Conservation (phyloP, 129 eudicot genomes). For the Saussurea involucrata region DNA sequence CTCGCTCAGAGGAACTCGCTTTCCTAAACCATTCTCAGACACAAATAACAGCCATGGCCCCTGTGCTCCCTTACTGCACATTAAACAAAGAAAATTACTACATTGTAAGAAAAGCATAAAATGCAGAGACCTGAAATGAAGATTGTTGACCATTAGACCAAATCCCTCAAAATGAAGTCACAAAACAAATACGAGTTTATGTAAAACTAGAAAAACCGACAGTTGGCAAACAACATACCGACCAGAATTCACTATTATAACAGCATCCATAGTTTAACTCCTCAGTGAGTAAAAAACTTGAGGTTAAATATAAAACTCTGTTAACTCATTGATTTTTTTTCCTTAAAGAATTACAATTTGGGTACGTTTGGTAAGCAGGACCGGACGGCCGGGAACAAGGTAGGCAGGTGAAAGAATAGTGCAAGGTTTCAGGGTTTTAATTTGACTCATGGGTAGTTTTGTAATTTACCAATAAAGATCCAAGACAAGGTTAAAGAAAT, state of each 20-base stretch:
- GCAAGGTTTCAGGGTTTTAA: not conserved
- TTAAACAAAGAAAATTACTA: not conserved
- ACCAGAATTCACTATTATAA: no score
- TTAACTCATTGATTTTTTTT: not conserved
- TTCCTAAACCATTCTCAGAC: conserved; percentile 89
- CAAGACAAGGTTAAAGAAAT: not conserved
- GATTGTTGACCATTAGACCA: not conserved
- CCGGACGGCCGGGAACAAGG: no score
- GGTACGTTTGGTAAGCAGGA: not conserved
- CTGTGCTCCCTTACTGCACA: conserved; percentile 40
- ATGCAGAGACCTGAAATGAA: not conserved
- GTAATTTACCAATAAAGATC: not conserved
- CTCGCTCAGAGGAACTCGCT: conserved; percentile 85
- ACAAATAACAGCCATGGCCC: conserved; percentile 94
- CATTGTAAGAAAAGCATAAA: not conserved
- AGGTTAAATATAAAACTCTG: not conserved
- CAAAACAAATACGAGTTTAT: not conserved
- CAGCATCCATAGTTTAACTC: not conserved
- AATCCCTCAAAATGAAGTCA: not conserved
- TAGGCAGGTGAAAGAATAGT: not conserved
- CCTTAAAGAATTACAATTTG: not conserved
- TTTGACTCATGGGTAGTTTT: no score
- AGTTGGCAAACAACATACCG: no score
- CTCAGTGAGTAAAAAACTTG: not conserved
- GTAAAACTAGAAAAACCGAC: not conserved